These are phyloP conservation scores for Urostyla sp. DNA, from an alignment of 73 alveolate genomes.

Conservation along the genomic window DNA sequence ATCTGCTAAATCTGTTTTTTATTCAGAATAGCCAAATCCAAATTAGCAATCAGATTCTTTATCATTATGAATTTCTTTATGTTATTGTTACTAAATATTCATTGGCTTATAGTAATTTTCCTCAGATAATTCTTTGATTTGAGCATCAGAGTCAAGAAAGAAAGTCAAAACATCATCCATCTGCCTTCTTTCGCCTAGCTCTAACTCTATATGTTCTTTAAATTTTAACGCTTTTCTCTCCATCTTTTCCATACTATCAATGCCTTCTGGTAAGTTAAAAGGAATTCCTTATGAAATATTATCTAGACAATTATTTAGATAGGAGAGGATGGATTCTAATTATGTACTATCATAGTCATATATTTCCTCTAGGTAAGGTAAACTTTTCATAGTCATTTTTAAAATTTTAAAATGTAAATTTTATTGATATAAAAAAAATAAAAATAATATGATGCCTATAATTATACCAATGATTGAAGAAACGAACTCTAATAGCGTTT, in stretches of 20 bases:
- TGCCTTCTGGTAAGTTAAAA: constrained; percentile 44
- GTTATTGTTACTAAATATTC: too few species aligned
- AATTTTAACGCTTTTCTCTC: constrained; percentile 56
- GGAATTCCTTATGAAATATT: background rate
- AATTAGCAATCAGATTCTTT: too few species aligned
- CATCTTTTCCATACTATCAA: constrained; percentile 47
- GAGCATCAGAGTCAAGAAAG: constrained; percentile 33
- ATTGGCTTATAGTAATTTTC: too few species aligned
- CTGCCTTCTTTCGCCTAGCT: constrained; percentile 61
- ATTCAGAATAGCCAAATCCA: too few species aligned
- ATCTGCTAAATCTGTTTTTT: too few species aligned
- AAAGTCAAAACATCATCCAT: constrained; percentile 60
- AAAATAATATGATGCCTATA: too few species aligned
- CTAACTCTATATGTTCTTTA: constrained; percentile 52
- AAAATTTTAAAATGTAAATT: too few species aligned
- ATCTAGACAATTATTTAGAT: background rate
- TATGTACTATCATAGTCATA: constrained; percentile 57
- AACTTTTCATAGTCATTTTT: constrained; percentile 17
- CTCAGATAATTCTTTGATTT: too few species aligned
- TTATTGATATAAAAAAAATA: too few species aligned
- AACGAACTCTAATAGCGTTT: too few species aligned
- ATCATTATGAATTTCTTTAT: too few species aligned
- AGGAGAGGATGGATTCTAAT: constrained; percentile 11
- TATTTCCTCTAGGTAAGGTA: constrained; percentile 67
- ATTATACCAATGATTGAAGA: too few species aligned